Evolutionary conservation across 345 rosid species (phyloP).

Genomic region (Arabidopsis arenosa): DNA sequence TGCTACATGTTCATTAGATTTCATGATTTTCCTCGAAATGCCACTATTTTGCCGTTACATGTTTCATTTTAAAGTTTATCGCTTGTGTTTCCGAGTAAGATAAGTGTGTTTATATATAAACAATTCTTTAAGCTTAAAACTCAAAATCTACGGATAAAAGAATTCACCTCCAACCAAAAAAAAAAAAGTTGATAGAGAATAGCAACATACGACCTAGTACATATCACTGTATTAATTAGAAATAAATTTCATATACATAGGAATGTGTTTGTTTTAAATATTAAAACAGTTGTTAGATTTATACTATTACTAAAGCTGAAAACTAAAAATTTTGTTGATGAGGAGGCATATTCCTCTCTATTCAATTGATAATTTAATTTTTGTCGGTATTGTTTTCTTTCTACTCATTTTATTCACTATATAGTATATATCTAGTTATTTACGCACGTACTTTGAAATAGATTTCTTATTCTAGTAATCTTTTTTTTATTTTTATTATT

Average conservation of each 20-base stretch:
- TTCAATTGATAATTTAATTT: neutral
- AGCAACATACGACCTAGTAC: neutral
- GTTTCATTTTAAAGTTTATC: no score
- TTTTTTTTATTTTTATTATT: neutral
- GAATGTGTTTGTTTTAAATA: neutral
- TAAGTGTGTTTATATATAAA: no score
- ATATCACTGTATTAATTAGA: neutral
- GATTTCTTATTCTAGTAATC: neutral
- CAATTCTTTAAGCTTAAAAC: neutral
- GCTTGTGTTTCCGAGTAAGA: no score
- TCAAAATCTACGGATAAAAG: neutral
- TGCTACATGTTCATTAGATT: neutral
- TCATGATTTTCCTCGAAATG: neutral
- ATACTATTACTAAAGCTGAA: neutral
- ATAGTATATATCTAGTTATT: neutral
- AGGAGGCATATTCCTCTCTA: neutral
- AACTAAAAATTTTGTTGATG: neutral
- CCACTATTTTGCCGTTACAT: neutral
- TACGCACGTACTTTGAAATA: neutral
- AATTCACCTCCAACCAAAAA: neutral
- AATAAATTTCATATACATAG: neutral
- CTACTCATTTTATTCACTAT: neutral
- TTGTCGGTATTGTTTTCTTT: neutral
- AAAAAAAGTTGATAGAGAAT: neutral
- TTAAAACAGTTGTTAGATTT: neutral